Conservation (phyloP, 1,284 basidiomycete species). For the Ganoderma meredithae region DNA sequence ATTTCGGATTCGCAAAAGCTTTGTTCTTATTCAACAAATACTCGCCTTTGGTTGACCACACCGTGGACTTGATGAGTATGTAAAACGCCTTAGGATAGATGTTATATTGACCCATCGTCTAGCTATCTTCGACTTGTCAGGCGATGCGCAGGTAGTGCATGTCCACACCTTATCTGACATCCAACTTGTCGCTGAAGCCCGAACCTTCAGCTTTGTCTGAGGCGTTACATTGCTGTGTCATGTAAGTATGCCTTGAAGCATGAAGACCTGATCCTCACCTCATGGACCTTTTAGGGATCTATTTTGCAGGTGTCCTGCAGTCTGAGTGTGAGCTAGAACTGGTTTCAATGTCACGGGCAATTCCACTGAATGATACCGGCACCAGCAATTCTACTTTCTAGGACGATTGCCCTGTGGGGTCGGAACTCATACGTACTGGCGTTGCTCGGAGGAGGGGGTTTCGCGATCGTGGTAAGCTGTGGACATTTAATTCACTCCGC, state of each 20-base stretch:
- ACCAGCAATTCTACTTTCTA: not conserved
- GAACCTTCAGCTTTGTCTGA: not conserved
- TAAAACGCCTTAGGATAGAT: not conserved
- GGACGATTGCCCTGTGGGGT: conserved; percentile 3
- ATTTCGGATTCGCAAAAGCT: not conserved
- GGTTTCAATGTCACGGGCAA: too few relatives aligned
- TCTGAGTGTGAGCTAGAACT: not conserved
- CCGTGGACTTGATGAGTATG: not conserved
- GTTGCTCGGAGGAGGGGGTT: not conserved
- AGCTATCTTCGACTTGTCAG: not conserved
- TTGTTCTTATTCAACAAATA: conserved; percentile 12
- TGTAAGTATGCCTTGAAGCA: not conserved
- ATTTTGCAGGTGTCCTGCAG: not conserved
- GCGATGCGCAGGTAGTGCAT: not conserved
- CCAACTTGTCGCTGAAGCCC: not conserved
- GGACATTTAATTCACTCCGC: too few relatives aligned
- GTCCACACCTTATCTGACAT: not conserved
- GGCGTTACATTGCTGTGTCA: not conserved
- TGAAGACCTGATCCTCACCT: not conserved
- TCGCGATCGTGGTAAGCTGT: not conserved
- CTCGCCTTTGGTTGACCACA: conserved; percentile 4
- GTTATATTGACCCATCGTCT: not conserved
- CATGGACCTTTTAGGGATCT: not conserved
- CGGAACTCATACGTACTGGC: not conserved
- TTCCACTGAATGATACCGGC: not conserved